A percentile compares a stretch with the other conserved stretches of the same genome.
phyloP scores from a whole-genome alignment of 306 rosid species.

The Lathyrus aphaca region DNA sequence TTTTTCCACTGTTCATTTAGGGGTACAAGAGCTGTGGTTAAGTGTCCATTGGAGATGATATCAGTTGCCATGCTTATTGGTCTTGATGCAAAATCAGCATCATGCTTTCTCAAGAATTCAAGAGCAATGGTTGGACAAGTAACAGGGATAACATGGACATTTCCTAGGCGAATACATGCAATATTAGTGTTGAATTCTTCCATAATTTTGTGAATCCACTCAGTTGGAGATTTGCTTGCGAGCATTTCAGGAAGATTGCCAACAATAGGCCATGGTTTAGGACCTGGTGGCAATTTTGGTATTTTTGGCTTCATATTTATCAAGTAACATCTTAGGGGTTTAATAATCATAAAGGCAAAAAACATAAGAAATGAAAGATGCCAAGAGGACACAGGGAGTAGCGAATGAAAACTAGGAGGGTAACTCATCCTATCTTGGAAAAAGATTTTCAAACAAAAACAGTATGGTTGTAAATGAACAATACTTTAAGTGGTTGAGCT shows the following conservation, averaged over 20 bases:
- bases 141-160: neutral
- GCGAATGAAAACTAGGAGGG: neutral
- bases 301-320: neutral
- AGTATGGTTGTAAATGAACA: too few relatives aligned
- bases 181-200: neutral
- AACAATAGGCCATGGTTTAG: conserved; percentile 51
- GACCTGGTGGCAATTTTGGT: conserved; percentile 41
- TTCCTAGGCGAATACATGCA: too few relatives aligned
- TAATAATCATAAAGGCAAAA: neutral
- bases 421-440: too few relatives aligned
- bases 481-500: too few relatives aligned
- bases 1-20: conserved; percentile 40
- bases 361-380: neutral
- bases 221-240: neutral
- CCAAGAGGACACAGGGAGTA: neutral
- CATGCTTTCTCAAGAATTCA: neutral
- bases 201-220: neutral
- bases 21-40: conserved; percentile 17
- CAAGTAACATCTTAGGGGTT: neutral
- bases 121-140: neutral
- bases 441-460: too few relatives aligned
- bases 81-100: neutral
- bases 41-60: neutral
- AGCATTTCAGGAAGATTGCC: conserved; percentile 49
- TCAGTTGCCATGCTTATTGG: neutral